These are phyloP conservation scores for Volvox carteri DNA, from an alignment of 163 green algal genomes.

Conservation along the genomic window DNA sequence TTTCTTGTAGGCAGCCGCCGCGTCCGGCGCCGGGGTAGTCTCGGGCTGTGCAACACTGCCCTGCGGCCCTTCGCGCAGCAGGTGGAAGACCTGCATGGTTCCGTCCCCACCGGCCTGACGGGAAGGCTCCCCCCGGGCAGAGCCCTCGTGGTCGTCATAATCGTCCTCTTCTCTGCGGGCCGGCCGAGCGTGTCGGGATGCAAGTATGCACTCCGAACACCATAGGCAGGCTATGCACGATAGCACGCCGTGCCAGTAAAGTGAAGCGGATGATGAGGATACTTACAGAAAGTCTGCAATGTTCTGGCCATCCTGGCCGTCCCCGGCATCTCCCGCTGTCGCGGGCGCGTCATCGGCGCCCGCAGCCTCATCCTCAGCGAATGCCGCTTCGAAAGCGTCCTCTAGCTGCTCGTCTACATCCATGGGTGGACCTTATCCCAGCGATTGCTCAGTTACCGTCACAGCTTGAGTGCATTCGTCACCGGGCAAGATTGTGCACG, in stretches of 20 bases:
- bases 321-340: conserved; percentile 11
- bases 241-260: background rate
- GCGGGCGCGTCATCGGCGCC: conserved; percentile 7
- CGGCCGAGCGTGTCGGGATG: background rate
- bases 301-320: conserved; percentile 5
- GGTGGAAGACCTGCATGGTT: conserved; percentile 21
- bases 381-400: conserved; percentile 24
- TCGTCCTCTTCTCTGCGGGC: conserved; percentile 40
- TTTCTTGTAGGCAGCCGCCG: conserved; percentile 34
- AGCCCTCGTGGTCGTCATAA: background rate
- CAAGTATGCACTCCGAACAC: no score
- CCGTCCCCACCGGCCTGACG: background rate
- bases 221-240: background rate
- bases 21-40: background rate
- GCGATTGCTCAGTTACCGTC: no score
- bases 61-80: background rate
- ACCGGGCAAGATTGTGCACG: no score
- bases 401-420: conserved; percentile 52
- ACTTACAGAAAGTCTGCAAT: background rate
- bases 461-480: no score
- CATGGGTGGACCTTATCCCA: no score
- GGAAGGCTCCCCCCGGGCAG: background rate
- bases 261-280: background rate
- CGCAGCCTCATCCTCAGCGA: conserved; percentile 14
- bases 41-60: background rate